phyloP scores from a whole-genome alignment of 1,139 yeast species.

The Sugiyamaella novakii region DNA sequence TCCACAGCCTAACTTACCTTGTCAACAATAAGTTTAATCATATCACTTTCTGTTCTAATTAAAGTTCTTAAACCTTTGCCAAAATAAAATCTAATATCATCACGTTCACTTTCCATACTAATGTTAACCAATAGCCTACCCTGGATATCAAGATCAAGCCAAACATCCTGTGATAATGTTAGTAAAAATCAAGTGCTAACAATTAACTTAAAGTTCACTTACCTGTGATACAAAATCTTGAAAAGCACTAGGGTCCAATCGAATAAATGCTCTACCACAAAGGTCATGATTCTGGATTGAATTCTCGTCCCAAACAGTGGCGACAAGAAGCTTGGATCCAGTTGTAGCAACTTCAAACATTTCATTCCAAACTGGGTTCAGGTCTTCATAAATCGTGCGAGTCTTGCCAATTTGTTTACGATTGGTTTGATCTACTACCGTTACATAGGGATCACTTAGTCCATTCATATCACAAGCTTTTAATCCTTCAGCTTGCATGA shows the following conservation, averaged over 20 bases:
- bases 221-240: slow-evolving; percentile 62
- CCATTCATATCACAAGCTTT: slow-evolving; percentile 56
- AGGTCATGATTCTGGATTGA: slow-evolving; percentile 59
- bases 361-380: slow-evolving; percentile 88
- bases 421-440: slow-evolving; percentile 59
- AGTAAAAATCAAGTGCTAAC: slow-evolving; percentile 7
- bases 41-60: slow-evolving; percentile 61
- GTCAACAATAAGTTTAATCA: slow-evolving; percentile 66
- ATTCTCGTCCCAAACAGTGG: slow-evolving; percentile 76
- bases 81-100: slow-evolving; percentile 75
- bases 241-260: slow-evolving; percentile 65
- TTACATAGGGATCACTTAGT: slow-evolving; percentile 66
- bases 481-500: slow-evolving; percentile 72
- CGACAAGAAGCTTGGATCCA: slow-evolving; percentile 47
- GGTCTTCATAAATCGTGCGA: slow-evolving; percentile 59
- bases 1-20: slow-evolving; percentile 52
- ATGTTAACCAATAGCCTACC: slow-evolving; percentile 66
- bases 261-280: slow-evolving; percentile 67
- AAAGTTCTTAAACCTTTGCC: slow-evolving; percentile 74
- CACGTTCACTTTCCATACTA: slow-evolving; percentile 75
- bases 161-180: slow-evolving; percentile 49
- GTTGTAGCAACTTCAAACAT: slow-evolving; percentile 61
- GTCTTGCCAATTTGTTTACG: slow-evolving; percentile 71
- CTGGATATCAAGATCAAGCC: slow-evolving; percentile 66
- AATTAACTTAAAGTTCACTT: slow-evolving; percentile 17